phyloP scores from a whole-genome alignment of 148 eudicot species.

The Dysphania ambrosioides region DNA sequence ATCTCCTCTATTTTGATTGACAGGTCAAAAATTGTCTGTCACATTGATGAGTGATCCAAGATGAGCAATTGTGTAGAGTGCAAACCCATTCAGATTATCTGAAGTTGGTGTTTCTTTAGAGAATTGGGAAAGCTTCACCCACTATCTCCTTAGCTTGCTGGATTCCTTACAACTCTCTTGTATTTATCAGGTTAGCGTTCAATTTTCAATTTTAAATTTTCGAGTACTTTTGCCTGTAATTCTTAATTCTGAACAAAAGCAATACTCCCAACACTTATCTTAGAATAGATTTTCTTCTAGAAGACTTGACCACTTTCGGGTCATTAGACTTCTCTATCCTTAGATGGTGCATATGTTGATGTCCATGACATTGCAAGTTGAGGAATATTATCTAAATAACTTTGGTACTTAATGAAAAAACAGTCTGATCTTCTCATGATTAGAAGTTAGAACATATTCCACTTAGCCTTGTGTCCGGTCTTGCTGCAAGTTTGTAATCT shows the following conservation, averaged over 20 bases:
- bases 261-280: neutral
- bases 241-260: neutral
- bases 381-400: neutral
- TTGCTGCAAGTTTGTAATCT: neutral
- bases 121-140: neutral
- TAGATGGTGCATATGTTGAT: neutral
- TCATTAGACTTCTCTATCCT: neutral
- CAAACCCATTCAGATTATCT: neutral
- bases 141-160: neutral
- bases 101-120: neutral
- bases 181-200: neutral
- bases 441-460: constrained; percentile 3
- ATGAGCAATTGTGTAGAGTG: neutral
- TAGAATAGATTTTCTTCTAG: neutral
- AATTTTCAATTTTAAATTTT: neutral
- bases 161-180: neutral
- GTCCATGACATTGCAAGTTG: neutral
- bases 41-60: neutral
- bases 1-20: neutral
- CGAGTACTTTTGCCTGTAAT: neutral
- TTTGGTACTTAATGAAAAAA: neutral
- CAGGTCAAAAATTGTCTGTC: neutral
- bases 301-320: neutral
- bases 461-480: neutral
- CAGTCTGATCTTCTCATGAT: neutral